Percentiles rank a stretch among this genome's conserved stretches.
Evolutionary conservation across 108 stramenopile species (phyloP).

Genomic region (Fistulifera solaris): DNA sequence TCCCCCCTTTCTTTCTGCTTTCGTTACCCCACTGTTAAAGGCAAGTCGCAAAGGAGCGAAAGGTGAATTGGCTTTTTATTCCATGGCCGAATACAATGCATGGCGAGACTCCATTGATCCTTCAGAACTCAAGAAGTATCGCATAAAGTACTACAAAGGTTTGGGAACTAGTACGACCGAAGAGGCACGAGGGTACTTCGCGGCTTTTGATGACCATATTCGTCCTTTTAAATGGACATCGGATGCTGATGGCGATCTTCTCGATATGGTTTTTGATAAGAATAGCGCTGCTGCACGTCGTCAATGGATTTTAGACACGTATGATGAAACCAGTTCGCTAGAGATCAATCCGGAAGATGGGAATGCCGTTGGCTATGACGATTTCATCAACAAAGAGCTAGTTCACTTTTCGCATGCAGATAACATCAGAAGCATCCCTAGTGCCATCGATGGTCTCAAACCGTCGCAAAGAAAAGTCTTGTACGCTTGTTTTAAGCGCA

Average conservation of each 20-base stretch:
- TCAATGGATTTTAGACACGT: slow-evolving; percentile 69
- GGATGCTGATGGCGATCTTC: slow-evolving; percentile 59
- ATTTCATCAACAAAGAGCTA: slow-evolving; percentile 89
- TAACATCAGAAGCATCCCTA: slow-evolving; percentile 75
- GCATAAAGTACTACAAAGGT: slow-evolving; percentile 94
- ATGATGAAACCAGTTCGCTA: slow-evolving; percentile 33
- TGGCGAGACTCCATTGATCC: slow-evolving; percentile 54
- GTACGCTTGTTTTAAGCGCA: slow-evolving; percentile 84
- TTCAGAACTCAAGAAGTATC: slow-evolving; percentile 44
- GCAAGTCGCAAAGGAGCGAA: slow-evolving; percentile 45
- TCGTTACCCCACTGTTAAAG: slow-evolving; percentile 87
- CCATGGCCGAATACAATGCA: slow-evolving; percentile 68
- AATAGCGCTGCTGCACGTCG: slow-evolving; percentile 69
- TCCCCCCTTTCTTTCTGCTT: slow-evolving; percentile 70
- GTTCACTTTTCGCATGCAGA: slow-evolving; percentile 89
- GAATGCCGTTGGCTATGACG: slow-evolving; percentile 48
- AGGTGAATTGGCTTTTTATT: slow-evolving; percentile 62
- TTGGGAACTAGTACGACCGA: slow-evolving; percentile 84
- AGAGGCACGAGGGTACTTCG: slow-evolving; percentile 88
- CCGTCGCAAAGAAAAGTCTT: slow-evolving; percentile 91
- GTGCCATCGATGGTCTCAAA: slow-evolving; percentile 84
- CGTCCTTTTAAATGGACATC: slow-evolving; percentile 69
- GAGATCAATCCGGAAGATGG: slow-evolving; percentile 19
- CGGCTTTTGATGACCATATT: slow-evolving; percentile 53
- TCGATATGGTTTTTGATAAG: slow-evolving; percentile 87